Base-by-base conservation (phyloP, 768 basidiomycete species). In the Pleurotus tuoliensis region DNA sequence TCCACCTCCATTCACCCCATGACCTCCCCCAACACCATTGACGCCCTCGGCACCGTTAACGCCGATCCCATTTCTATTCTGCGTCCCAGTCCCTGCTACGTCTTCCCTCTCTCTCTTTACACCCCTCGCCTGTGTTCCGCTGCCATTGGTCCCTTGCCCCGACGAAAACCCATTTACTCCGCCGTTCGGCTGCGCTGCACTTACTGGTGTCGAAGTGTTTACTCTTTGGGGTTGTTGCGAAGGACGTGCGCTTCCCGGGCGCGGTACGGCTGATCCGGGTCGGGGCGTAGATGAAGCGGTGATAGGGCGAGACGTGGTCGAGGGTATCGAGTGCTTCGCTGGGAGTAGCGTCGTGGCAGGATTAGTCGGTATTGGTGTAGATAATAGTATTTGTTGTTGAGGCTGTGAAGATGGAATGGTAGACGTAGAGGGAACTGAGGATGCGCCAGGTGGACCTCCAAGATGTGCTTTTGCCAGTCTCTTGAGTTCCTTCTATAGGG, bases 401-500 rank as follows among this genome's bases (percentile, higher is more conserved):
- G 53, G 22, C 40, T 58, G 22, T 25, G 62, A 49, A 43, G 39
- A 48, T 56, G 61, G 56, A 54, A 27, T 40, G 64, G 73, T 61
- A 47, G 73, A 55, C 15, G 69, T 66, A 44, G 68, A 68, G 59
- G 66, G 58, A 56, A 66, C 37, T 56, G 58, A 18, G 49, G 62
- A 55, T 62, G 51, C 61, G 25, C 64, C 68, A 57, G 70, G 62
- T 24, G 63, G 56, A 11, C 63, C 48, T 43, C 70, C 73, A 7
- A 34, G 48, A 20, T 75, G 73, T 22, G 72, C 74, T 63, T 87
- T 87, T 56, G 82, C 84, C 34, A 86, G 78, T 49, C 82, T 82
- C 72, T 83, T 88, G 62, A 82, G 75, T 69, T 90, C 88, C 74
- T 88, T 90, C 85, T 89, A 71, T 64, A 56, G 34, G 38, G 39